Evolutionary conservation across 305 asterid genomes (phyloP), one percentile per base, ranked within the genome.

Genomic region (Fraxinus sp.): DNA sequence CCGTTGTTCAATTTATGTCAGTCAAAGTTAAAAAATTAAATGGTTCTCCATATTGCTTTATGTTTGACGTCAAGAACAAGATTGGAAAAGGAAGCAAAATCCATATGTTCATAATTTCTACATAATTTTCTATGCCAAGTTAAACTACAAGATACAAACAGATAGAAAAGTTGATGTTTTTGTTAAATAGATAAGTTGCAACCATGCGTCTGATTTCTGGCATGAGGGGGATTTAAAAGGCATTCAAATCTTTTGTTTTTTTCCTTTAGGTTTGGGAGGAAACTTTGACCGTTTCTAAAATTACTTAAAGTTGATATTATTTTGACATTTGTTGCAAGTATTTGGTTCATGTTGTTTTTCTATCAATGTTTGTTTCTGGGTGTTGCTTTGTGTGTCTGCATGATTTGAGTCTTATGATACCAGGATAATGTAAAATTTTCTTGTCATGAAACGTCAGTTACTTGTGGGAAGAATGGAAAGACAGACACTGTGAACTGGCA

Each of bases 381-480:
- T 75, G 32, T 80, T 80, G 68, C 78, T 30, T 82, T 33, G 76
- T 37, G 37, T 32, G 37, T 74, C 75, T 41, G 78, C 71, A 46
- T 75, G 79, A 78, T 57, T 64, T 81, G 7, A 33, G 80, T 73
- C 78, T 76, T 75, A 49, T 72, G 66, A 72, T 52, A 76, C 83
- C 86, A 62, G 75, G 62, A 70, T 66, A 80, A 82, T 36, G 79
- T 62, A 1, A 3, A 82, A 79, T 57, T 76, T 87, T 83, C 57
- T 83, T 76, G 68, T 83, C 79, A 77, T 85, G 82, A 84, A 84
- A 78, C 80, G 77, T 57, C 95, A 95, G 99, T 75, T 95, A 93
- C 89, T 87, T 95, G 85, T 88, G 83, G 80, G 95, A 93, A 83
- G 98, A 95, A 85, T 95, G 99, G 99, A 91, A 83, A 88, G 94